These are phyloP conservation scores for Tinospora cordifolia DNA, from an alignment of 164 flowering plant species.

Conservation along the genomic window DNA sequence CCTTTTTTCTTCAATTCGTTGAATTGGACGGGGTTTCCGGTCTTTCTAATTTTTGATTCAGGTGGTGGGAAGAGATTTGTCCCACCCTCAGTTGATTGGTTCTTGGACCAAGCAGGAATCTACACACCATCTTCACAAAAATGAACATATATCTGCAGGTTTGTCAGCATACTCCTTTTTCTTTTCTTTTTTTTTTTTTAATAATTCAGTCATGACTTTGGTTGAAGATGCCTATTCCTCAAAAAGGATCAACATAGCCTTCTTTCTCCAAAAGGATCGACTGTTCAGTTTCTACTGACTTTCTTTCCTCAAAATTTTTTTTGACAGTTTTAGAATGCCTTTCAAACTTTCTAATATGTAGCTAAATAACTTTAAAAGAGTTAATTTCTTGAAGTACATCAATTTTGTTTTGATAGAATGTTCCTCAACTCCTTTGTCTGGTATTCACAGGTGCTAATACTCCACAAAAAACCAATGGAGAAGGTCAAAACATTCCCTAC, in stretches of 20 bases:
- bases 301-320: not conserved
- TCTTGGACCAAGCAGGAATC: conserved; percentile 25
- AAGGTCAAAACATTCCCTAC: conserved; percentile 8
- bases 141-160: conserved; percentile 16
- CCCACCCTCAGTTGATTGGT: conserved; percentile 25
- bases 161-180: no score
- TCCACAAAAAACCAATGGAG: conserved; percentile 17
- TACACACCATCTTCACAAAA: conserved; percentile 25
- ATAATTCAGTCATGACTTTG: no score
- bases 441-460: conserved; percentile 13
- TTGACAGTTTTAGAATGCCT: not conserved
- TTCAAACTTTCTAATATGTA: not conserved
- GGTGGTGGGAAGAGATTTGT: conserved; percentile 23
- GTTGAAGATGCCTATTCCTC: no score
- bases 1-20: no score
- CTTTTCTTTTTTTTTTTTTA: no score
- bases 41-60: conserved; percentile 17
- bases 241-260: no score
- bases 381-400: not conserved
- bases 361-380: not conserved
- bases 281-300: not conserved
- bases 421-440: not conserved
- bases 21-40: no score
- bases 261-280: not conserved
- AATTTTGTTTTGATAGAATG: not conserved